phyloP scores from a whole-genome alignment of 805 yeast genomes.

The Kodamaea jinghongensis region DNA sequence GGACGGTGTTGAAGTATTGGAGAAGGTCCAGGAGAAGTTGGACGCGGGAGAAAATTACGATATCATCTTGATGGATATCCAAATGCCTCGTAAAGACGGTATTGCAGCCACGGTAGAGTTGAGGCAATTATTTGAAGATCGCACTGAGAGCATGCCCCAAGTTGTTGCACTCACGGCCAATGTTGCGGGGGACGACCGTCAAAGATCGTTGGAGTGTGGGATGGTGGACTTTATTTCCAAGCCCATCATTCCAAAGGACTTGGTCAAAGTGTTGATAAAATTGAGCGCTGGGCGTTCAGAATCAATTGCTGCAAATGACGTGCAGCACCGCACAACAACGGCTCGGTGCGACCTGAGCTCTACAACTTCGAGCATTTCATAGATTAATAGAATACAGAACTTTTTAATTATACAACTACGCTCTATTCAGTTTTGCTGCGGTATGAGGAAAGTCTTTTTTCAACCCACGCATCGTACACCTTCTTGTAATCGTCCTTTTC shows the following conservation, averaged over 20 bases:
- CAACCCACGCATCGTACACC: slow-evolving; percentile 30
- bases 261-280: slow-evolving; percentile 33
- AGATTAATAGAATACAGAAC: background rate
- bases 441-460: slow-evolving; percentile 20
- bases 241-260: slow-evolving; percentile 48
- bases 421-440: background rate
- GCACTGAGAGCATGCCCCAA: slow-evolving; percentile 24
- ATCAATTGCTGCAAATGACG: no score
- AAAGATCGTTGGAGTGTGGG: slow-evolving; percentile 45
- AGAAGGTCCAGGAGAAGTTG: slow-evolving; percentile 27
- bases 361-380: no score
- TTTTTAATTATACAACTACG: background rate
- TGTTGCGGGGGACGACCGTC: slow-evolving; percentile 53
- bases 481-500: slow-evolving; percentile 19
- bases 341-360: no score
- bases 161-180: slow-evolving; percentile 51
- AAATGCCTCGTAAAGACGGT: slow-evolving; percentile 58
- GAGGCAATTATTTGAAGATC: slow-evolving; percentile 26
- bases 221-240: slow-evolving; percentile 54
- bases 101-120: slow-evolving; percentile 46
- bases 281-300: slow-evolving; percentile 5
- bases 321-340: no score
- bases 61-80: slow-evolving; percentile 55
- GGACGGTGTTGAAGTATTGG: slow-evolving; percentile 47
- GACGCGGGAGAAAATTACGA: slow-evolving; percentile 39